Evolutionary conservation across 208 protist genomes (phyloP), one percentile per base, ranked within the genome.

Genomic region (Zelonia costaricensis): DNA sequence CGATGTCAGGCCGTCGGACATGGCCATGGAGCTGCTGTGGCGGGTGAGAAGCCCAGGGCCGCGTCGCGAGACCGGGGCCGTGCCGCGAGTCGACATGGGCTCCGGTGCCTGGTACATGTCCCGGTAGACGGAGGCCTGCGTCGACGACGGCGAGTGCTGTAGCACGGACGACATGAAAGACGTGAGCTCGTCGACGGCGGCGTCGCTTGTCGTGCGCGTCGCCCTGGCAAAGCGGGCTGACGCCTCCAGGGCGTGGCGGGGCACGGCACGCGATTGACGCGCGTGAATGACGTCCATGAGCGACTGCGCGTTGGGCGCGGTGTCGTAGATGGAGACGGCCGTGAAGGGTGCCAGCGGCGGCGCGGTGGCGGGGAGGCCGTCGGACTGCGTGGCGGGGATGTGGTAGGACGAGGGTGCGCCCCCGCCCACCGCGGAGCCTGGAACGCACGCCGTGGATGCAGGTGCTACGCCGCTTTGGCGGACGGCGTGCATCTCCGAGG

Each of bases 81-180:
- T 31, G 9, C 36, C 1, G 13, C 51, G 51, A 10, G 30, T 31
- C 10, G 51, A 33, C 18, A 57, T 23, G 9, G 23, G 30, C 51
- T 44, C 51, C 18, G 51, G 51, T n/a, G 51, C n/a, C 3, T 6
- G 4, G 36, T 44, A 38, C 3, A 57, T 39, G 35, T 57, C 51
- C 22, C 7, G 25, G 22, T 57, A 31, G 1, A 57, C 36, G 9
- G 51, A 57, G 30, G 51, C 4, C 9, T 31, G 51, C 35, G 4
- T 4, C 22, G 51, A 42, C 6, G 16, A 9, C 51, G n/a, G 51
- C 18, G 35, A 25, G 23, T 31, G 12, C 35, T 57, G 51, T 16
- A 1, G 28, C 4, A n/a, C 0, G 12, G 22, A 15, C 28, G 28
- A 22, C n/a, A 12, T 27, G 12, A n/a, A 52, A 7, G 27, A 52